Percentiles rank a stretch among this genome's conserved stretches.
phyloP scores from a whole-genome alignment of 768 basidiomycete genomes.

The Tulasnella sp. region DNA sequence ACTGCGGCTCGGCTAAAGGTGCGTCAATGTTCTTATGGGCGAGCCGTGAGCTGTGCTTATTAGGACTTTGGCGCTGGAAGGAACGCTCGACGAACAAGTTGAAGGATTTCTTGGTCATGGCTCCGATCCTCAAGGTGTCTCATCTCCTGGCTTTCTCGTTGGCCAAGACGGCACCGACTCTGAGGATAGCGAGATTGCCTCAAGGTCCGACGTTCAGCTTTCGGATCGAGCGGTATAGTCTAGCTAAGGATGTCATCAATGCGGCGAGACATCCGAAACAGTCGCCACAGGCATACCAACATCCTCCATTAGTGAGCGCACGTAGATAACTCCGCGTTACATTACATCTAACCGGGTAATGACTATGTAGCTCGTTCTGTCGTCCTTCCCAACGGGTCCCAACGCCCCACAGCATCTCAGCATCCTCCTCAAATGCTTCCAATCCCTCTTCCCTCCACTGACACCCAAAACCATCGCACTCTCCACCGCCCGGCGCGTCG shows the following conservation, averaged over 20 bases:
- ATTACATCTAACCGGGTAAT: background rate
- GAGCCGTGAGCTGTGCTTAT: no score
- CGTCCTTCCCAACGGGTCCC: constrained; percentile 68
- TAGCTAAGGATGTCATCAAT: constrained; percentile 72
- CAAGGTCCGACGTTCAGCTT: constrained; percentile 91
- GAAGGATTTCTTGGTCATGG: constrained; percentile 89
- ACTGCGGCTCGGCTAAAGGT: constrained; percentile 90
- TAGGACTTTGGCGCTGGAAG: constrained; percentile 40
- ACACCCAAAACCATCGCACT: constrained; percentile 66
- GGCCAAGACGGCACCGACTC: constrained; percentile 70
- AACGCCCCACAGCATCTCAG: constrained; percentile 72
- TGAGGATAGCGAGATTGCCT: constrained; percentile 79
- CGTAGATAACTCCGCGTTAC: background rate
- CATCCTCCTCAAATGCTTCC: constrained; percentile 91
- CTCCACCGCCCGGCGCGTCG: constrained; percentile 85
- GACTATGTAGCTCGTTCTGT: constrained; percentile 67
- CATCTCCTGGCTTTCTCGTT: constrained; percentile 89
- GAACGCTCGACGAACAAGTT: constrained; percentile 83
- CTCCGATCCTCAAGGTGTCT: constrained; percentile 79
- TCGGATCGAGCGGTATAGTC: constrained; percentile 81
- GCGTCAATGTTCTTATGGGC: no score
- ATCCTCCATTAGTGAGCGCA: constrained; percentile 73
- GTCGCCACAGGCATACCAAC: constrained; percentile 80
- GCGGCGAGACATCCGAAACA: constrained; percentile 55
- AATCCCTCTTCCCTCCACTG: constrained; percentile 91